Evolutionary conservation across 345 rosid species (phyloP), one percentile per base, ranked within the genome.

Genomic region (Heritiera littoralis): DNA sequence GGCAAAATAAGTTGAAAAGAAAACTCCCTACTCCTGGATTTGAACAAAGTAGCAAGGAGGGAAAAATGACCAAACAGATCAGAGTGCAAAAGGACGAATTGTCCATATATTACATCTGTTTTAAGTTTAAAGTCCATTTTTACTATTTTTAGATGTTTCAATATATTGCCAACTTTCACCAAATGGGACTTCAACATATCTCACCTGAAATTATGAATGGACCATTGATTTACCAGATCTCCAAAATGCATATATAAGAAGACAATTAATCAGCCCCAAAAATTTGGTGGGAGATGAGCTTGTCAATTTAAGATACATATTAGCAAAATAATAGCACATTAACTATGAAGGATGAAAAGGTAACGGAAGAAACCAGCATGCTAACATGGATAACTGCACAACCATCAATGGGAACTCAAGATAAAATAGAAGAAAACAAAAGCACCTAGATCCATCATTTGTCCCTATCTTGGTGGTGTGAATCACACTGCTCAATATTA

Each of bases 371-470:
- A 15, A 30, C 43, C 20, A 71, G 7, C 20, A 4, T 2, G 13
- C 41, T 11, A 7, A 28, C 72, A 41, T 3, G 11, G 5, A 14
- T 18, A n/a, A 41, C 15, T 41, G 32, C 9, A 66, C n/a, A 17
- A 4, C 3, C 59, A 32, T 71, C 0, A 4, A 28, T 45, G 43
- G 20, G 59, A 48, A 38, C 69, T 65, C 46, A 7, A 12, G 55
- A 69, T 12, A 71, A 71, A 30, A 71, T 13, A 48, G 17, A 9
- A 71, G 12, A 15, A 72, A 72, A 2, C 32, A 8, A 32, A 51
- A 54, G 60, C 75, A 72, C 61, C 45, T 14, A 51, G 40, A 71
- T 20, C 14, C 75, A 45, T 45, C 55, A 46, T 69, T 68, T 69
- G 54, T 23, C 13, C 13, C 45, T 32, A 72, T 30, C 28, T 51